Percentiles rank a stretch among this genome's conserved stretches.
These are phyloP conservation scores for Sarocladiaceae sp. DNA, from an alignment of 2,329 filamentous ascomycete genomes.

Conservation along the genomic window DNA sequence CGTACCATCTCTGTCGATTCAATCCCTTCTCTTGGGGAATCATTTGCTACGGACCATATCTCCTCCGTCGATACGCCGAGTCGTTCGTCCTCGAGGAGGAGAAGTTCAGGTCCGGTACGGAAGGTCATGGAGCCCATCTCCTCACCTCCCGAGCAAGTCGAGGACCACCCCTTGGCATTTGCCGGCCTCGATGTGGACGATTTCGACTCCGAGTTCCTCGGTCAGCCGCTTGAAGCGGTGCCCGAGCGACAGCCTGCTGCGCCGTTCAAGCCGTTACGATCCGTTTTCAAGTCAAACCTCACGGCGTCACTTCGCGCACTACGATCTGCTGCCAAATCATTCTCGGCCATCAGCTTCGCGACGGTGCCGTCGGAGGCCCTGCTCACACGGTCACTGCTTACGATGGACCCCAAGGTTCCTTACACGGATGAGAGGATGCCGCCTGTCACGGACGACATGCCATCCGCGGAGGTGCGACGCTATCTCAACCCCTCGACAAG, in stretches of 20 bases:
- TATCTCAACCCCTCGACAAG: constrained; percentile 59
- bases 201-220: constrained; percentile 27
- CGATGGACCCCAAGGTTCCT: constrained; percentile 59
- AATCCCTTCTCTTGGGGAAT: constrained; percentile 53
- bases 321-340: constrained; percentile 56
- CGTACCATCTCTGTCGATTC: constrained; percentile 55
- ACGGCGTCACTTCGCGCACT: constrained; percentile 60
- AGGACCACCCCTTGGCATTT: constrained; percentile 45
- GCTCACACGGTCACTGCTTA: constrained; percentile 60
- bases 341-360: constrained; percentile 56
- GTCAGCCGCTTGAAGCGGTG: constrained; percentile 22
- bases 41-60: constrained; percentile 41
- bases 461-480: constrained; percentile 58
- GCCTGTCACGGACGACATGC: constrained; percentile 55
- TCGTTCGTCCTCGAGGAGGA: constrained; percentile 29
- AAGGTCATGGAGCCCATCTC: constrained; percentile 47
- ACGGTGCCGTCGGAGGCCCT: constrained; percentile 62
- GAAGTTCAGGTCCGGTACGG: constrained; percentile 34
- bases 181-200: constrained; percentile 41
- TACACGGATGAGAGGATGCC: constrained; percentile 63
- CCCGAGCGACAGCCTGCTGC: constrained; percentile 27
- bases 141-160: constrained; percentile 45
- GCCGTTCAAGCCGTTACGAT: constrained; percentile 43
- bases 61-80: constrained; percentile 44
- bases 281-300: constrained; percentile 62